Base-by-base conservation (phyloP, 305 asterid species). In the Fraxinus sp. region DNA sequence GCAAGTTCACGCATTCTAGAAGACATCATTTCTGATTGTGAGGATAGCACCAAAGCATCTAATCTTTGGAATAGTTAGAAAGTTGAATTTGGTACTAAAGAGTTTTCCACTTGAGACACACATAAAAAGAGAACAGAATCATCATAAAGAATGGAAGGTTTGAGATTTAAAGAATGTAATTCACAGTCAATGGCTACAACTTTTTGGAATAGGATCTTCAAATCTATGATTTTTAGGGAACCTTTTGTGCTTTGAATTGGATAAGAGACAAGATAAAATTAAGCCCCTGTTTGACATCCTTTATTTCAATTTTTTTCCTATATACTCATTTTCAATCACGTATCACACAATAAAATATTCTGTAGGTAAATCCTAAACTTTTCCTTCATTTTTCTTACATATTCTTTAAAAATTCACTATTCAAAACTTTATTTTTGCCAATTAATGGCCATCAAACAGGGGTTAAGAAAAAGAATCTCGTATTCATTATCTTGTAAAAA, bases 101-200 rank as follows among this genome's bases (percentile, higher is more conserved):
- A 44, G 68, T 76, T 76, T 70, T 64, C 74, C 77, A 74, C 22
- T 10, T 36, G 26, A 46, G 86, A 68, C 79, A 80, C 85, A 78
- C 85, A 78, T 81, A 76, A 79, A 87, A 88, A 72, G 84, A 84
- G 83, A 78, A 81, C 75, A 81, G 82, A 85, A 87, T 86, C 82
- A 82, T 80, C 71, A 77, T 74, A 74, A 77, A 86, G 86, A 84
- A 35, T 77, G 84, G 82, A 70, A 78, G 49, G 44, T 76, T 22
- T 81, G 74, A 77, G 44, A 52, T 82, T 68, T 59, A 22, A 81
- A 78, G 76, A 79, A 78, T 22, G 33, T 64, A 46, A 46, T 76
- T 80, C 81, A 36, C 74, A 73, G 55, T 80, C 72, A 80, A 75
- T 75, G 85, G 71, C 28, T 78, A 18, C 9, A 62, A 78, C 18